Conservation (phyloP, 2,329 filamentous ascomycete genomes). For the Microsporum canis region DNA sequence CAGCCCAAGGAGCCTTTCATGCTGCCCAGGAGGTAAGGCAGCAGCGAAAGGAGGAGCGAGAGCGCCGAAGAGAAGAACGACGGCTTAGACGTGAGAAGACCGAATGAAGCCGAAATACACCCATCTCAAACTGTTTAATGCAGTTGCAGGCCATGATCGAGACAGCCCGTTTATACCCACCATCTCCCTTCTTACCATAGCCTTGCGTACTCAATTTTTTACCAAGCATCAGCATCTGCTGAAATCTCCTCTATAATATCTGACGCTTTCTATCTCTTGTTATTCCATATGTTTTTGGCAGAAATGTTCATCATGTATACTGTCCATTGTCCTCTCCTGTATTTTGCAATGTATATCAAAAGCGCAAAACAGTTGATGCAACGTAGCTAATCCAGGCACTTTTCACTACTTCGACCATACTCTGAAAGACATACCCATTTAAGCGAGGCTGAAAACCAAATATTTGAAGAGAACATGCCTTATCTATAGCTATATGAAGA, state of each 20-base stretch:
- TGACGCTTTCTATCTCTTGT: neutral
- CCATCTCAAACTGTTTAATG: neutral
- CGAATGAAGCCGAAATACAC: neutral
- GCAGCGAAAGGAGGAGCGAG: conserved; percentile 20
- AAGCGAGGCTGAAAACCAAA: too few relatives aligned
- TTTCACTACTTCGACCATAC: neutral
- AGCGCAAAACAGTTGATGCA: neutral
- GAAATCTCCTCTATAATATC: neutral
- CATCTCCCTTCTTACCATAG: neutral
- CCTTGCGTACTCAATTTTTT: neutral
- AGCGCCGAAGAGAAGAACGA: conserved; percentile 17
- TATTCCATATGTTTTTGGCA: neutral
- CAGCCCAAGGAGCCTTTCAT: conserved; percentile 13
- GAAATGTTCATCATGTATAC: neutral
- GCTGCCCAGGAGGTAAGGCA: conserved; percentile 17
- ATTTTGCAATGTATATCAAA: neutral
- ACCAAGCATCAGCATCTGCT: neutral
- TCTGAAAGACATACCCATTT: neutral
- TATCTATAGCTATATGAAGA: neutral
- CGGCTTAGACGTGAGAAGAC: conserved; percentile 11
- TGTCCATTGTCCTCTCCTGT: neutral
- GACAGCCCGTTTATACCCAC: neutral
- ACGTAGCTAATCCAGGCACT: neutral
- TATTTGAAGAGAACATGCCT: neutral
- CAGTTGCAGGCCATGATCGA: neutral